Base-by-base conservation (phyloP, 1,284 basidiomycete genomes). In the Ceratobasidium sp. region DNA sequence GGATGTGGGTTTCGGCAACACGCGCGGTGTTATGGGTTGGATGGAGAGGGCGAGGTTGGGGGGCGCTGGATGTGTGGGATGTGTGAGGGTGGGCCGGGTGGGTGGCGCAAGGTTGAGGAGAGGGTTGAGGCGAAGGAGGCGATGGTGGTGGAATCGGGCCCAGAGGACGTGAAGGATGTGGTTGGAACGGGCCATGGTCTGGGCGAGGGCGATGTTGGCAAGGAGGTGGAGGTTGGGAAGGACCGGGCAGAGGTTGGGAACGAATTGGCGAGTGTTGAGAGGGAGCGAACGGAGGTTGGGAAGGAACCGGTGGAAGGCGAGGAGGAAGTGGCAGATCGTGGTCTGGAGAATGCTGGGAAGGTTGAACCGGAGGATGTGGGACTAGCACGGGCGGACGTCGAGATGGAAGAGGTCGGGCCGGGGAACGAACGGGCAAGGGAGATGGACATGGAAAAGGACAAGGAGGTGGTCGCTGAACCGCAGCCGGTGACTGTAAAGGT, bases 1-100 rank as follows among this genome's bases (percentile, higher is more conserved):
- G 63, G 69, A 49, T 77, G 77, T 51, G 76, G 74, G 3, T 61
- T 56, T 31, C 74, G 76, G 74, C 77, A 76, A 46, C 76, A 76
- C 56, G 61, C 75, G 39, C 22, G 49, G 58, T 77, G 77, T 53
- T 74, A 77, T 43, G 66, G 74, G 31, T 27, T 68, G 65, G 65
- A 68, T 37, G 62, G 53, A 22, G 49, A 31, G 27, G 62, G 66
- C 22, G 74, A 58, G 24, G 54, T 49, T 7, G 61, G 62, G 6
- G 69, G 72, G 22, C 22, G 53, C 11, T 75, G 76, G 76, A 66
- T 69, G 56, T 76, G 74, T 53, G 69, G 62, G 41, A 24, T 62
- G 34, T 75, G 76, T 49, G 54, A 68, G n/a, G 68, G 56, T n/a
- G 69, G 39, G 1, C 37, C 66, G 22, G 43, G n/a, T 7, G 43